Evolutionary conservation across 2,329 filamentous ascomycete species (phyloP).

Genomic region (Septoria petroselini): DNA sequence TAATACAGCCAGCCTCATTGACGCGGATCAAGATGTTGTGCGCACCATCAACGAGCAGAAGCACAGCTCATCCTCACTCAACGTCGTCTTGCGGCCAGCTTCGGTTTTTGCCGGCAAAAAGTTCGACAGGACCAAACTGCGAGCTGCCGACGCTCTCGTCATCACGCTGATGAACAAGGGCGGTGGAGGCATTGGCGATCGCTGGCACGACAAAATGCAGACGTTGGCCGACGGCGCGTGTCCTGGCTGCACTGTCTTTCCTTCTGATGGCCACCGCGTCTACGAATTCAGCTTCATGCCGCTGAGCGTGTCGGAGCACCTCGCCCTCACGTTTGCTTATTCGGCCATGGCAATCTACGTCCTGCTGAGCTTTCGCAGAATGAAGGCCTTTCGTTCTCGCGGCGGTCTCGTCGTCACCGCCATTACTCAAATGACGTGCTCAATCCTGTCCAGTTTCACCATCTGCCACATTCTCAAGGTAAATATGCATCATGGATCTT

Average conservation of each 20-base stretch:
- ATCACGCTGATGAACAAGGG: constrained; percentile 70
- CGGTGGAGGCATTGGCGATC: constrained; percentile 60
- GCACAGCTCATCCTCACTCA: constrained; percentile 62
- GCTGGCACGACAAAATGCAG: constrained; percentile 62
- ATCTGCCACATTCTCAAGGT: constrained; percentile 69
- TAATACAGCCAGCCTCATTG: constrained; percentile 59
- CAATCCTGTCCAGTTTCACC: constrained; percentile 75
- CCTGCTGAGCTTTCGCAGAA: constrained; percentile 62
- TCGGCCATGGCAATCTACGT: constrained; percentile 63
- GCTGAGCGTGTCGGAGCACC: constrained; percentile 64
- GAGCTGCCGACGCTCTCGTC: constrained; percentile 73
- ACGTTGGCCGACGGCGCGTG: constrained; percentile 51
- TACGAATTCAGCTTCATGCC: constrained; percentile 79
- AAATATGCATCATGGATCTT: constrained; percentile 1
- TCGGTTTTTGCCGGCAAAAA: constrained; percentile 80
- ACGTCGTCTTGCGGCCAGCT: constrained; percentile 71
- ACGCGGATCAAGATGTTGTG: constrained; percentile 61
- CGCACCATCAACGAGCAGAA: constrained; percentile 66
- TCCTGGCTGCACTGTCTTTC: constrained; percentile 64
- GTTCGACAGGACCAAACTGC: constrained; percentile 64
- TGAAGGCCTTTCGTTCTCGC: constrained; percentile 72
- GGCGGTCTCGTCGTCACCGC: constrained; percentile 70
- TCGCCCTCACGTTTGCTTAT: constrained; percentile 65
- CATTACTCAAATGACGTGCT: constrained; percentile 62
- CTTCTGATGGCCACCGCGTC: constrained; percentile 58